These are phyloP conservation scores for Spizellomyces punctatus DNA, from an alignment of 192 early-diverging fungal species.

Conservation along the genomic window DNA sequence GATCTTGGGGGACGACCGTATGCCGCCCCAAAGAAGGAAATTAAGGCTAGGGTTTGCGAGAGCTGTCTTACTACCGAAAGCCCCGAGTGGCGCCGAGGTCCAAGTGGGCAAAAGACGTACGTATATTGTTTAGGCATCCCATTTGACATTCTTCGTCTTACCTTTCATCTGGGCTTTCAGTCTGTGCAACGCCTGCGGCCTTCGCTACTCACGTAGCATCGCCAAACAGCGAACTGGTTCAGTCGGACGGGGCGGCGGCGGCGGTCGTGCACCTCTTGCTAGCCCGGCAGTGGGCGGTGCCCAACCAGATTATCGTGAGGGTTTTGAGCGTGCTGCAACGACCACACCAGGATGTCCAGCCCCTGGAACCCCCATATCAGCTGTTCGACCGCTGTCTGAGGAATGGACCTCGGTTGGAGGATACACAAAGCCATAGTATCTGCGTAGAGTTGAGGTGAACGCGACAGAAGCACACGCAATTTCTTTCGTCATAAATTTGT, in stretches of 20 bases:
- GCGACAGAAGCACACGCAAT: too few relatives aligned
- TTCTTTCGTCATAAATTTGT: too few relatives aligned
- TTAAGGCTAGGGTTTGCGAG: slow-evolving; percentile 7
- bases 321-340: too few relatives aligned
- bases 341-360: too few relatives aligned
- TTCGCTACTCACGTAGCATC: slow-evolving; percentile 16
- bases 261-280: background rate
- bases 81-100: slow-evolving; percentile 22
- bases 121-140: background rate
- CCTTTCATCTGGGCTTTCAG: background rate
- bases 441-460: too few relatives aligned
- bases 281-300: too few relatives aligned
- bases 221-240: slow-evolving; percentile 13
- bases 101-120: slow-evolving; percentile 22
- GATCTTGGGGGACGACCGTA: too few relatives aligned
- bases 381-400: too few relatives aligned
- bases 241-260: background rate
- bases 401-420: too few relatives aligned
- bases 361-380: too few relatives aligned
- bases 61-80: slow-evolving; percentile 16
- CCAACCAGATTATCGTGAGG: too few relatives aligned
- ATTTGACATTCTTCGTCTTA: background rate
- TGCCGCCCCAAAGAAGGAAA: background rate
- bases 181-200: slow-evolving; percentile 23
- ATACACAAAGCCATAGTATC: too few relatives aligned